These are phyloP conservation scores for Triticum timopheevii DNA, from an alignment of 176 grass and related monocot genomes.

Conservation along the genomic window DNA sequence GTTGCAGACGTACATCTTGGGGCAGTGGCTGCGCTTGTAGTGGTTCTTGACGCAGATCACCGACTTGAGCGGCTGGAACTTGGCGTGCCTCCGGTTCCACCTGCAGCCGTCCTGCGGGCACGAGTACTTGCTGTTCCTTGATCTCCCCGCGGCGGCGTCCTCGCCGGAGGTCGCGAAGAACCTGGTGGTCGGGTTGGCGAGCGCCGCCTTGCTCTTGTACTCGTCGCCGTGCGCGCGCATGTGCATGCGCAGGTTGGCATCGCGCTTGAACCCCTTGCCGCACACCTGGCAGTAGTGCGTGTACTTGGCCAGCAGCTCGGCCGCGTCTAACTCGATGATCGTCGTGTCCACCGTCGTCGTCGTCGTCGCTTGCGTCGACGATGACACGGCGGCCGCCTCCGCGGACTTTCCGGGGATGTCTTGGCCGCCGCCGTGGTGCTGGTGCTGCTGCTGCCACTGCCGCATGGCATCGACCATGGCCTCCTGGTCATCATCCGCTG, in stretches of 20 bases:
- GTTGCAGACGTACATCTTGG: constrained; percentile 96
- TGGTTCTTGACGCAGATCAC: constrained; percentile 91
- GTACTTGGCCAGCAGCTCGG: constrained; percentile 83
- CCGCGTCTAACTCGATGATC: constrained; percentile 79
- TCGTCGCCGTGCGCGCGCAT: constrained; percentile 98
- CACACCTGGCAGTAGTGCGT: constrained; percentile 94
- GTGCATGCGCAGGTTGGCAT: constrained; percentile 97
- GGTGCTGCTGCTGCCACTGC: not conserved
- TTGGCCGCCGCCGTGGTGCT: not conserved
- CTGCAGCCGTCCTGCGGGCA: constrained; percentile 87
- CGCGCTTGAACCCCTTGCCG: constrained; percentile 98
- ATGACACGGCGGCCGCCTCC: not conserved
- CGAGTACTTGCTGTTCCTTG: constrained; percentile 55
- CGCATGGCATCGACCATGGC: constrained; percentile 32
- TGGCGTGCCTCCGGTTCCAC: constrained; percentile 78
- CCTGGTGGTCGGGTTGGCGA: constrained; percentile 48
- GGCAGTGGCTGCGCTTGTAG: constrained; percentile 97
- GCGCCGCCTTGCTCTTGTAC: constrained; percentile 84
- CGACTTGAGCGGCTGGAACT: constrained; percentile 94
- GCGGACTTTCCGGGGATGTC: not conserved
- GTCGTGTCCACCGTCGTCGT: not conserved
- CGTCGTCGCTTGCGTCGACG: not conserved
- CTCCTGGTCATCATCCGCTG: not conserved
- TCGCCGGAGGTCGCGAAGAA: not conserved
- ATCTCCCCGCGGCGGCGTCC: not conserved